Evolutionary conservation across 1,284 basidiomycete species (phyloP).

Genomic region (Sporisorium reilianum): DNA sequence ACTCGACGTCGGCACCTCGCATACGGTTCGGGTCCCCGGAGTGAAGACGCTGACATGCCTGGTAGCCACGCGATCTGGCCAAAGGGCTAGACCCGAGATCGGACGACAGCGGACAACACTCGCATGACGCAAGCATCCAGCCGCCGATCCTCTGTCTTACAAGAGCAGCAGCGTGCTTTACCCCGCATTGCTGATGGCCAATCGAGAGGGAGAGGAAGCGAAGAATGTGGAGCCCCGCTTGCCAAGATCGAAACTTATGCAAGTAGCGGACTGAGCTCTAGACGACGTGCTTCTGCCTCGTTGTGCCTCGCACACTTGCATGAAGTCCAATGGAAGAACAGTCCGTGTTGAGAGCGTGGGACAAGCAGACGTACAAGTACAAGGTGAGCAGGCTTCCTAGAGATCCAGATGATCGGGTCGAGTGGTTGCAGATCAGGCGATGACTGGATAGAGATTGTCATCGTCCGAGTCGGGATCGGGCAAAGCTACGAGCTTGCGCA

Average conservation of each 20-base stretch:
- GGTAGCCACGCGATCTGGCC: background rate
- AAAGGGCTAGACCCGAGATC: background rate
- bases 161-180: background rate
- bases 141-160: background rate
- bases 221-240: background rate
- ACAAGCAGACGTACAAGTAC: background rate
- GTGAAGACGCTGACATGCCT: no score
- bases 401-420: background rate
- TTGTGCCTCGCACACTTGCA: background rate
- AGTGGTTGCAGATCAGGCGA: conserved; percentile 16
- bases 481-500: conserved; percentile 31
- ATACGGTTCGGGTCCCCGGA: background rate
- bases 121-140: background rate
- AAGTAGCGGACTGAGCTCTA: background rate
- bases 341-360: background rate
- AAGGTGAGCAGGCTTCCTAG: background rate
- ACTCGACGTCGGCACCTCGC: no score
- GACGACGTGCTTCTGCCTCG: background rate
- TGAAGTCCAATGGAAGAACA: background rate
- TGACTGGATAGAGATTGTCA: conserved; percentile 44
- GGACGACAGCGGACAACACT: background rate
- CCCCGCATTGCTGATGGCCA: background rate
- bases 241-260: background rate
- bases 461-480: conserved; percentile 47
- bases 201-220: background rate